These are phyloP conservation scores for Diutina siamensis DNA, from an alignment of 1,139 yeast species.

Conservation along the genomic window DNA sequence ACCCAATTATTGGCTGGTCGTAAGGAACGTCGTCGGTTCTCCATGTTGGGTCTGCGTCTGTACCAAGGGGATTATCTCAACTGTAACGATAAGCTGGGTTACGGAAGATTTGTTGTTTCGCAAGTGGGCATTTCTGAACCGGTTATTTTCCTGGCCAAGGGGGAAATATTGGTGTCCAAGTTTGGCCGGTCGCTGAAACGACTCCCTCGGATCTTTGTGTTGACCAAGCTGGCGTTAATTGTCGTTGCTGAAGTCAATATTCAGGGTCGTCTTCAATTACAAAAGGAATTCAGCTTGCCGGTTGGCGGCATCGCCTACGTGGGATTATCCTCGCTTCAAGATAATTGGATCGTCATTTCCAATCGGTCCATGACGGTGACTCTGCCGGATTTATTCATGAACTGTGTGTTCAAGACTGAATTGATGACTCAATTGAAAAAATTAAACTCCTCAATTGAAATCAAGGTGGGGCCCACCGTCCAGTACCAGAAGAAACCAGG, in stretches of 20 bases:
- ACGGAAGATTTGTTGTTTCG: slow-evolving; percentile 56
- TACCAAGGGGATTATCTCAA: slow-evolving; percentile 89
- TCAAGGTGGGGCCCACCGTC: slow-evolving; percentile 63
- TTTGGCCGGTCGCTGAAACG: slow-evolving; percentile 89
- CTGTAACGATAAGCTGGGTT: slow-evolving; percentile 57
- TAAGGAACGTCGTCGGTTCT: slow-evolving; percentile 85
- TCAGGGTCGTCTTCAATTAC: slow-evolving; percentile 61
- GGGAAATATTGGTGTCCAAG: slow-evolving; percentile 72
- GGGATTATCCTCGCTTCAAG: slow-evolving; percentile 67
- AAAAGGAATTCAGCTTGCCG: slow-evolving; percentile 54
- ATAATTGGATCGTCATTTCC: slow-evolving; percentile 85
- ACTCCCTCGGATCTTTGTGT: slow-evolving; percentile 57
- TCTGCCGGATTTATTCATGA: slow-evolving; percentile 70
- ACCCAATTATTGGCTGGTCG: slow-evolving; percentile 55
- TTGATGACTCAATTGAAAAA: slow-evolving; percentile 65
- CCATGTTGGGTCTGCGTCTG: slow-evolving; percentile 82
- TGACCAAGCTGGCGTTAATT: slow-evolving; percentile 52
- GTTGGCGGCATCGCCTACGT: slow-evolving; percentile 51
- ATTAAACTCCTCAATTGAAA: slow-evolving; percentile 43
- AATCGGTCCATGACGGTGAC: slow-evolving; percentile 38
- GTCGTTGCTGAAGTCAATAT: slow-evolving; percentile 63
- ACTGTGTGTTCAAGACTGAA: slow-evolving; percentile 83
- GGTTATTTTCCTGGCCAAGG: slow-evolving; percentile 70
- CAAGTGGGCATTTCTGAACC: slow-evolving; percentile 61
- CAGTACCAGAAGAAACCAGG: slow-evolving; percentile 90